Evolutionary conservation across 352 stramenopile species (phyloP), one percentile per base, ranked within the genome.

Genomic region (Phytophthora quininea): DNA sequence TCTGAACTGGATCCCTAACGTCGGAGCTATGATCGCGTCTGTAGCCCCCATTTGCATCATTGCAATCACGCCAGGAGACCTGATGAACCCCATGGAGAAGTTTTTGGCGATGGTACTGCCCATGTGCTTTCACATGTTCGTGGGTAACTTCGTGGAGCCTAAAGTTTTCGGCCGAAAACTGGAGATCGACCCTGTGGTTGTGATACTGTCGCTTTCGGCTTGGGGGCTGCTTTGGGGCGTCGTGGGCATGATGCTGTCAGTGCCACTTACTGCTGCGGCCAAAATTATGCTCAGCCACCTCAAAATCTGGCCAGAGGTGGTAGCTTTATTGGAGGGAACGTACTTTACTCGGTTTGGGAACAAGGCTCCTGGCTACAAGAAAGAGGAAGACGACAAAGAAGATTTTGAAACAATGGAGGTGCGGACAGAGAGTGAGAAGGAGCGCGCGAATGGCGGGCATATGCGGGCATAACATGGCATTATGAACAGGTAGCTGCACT

Each of bases 71-170:
- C 88, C 88, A 12, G 77, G 75, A 24, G 73, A 92, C 32, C 50
- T 96, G 29, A 96, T 96, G 88, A 95, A 91, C 64, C 84, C 86
- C 15, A 95, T 96, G 86, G 86, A 96, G 60, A 96, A 96, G 71
- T 93, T 96, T 66, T 54, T 96, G 27, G 88, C 88, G 6, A 91
- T 96, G 67, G 66, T 81, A 32, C 64, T 96, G 55, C 88, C 88
- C 7, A 95, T 93, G 85, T 92, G 80, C 59, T 95, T 96, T 65
- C 88, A 96, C 79, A 91, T 92, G 82, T 95, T 96, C 62, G 86
- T 95, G 14, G 88, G 88, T 37, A 96, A 95, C 65, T 96, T 96
- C 51, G 90, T 96, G 49, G 88, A 96, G 62, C 88, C 88, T 15
- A 93, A 93, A 55, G 87, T 96, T 11, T 93, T 96, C 62, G 88